Conservation (phyloP, 306 rosid genomes). For the Castanea mollissima region DNA sequence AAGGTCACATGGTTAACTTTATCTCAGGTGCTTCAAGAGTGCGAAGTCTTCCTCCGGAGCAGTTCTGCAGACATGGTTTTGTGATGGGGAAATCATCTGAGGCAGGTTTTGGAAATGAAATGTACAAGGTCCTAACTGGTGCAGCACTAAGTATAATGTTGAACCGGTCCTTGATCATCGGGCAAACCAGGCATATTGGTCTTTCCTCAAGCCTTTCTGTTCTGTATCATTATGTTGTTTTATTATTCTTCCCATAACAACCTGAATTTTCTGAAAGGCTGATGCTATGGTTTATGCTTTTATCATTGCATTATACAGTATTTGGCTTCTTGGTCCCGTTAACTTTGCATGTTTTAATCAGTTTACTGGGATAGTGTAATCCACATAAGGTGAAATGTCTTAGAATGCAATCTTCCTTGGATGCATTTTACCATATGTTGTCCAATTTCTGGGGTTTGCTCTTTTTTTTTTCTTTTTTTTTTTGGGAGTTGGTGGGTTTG, state of each 20-base stretch:
- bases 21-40: slow-evolving; percentile 82
- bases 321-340: not conserved
- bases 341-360: not conserved
- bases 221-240: slow-evolving; percentile 12
- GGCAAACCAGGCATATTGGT: slow-evolving; percentile 99
- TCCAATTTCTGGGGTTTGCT: not conserved
- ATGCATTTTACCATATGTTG: not conserved
- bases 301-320: not conserved
- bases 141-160: slow-evolving; percentile 90
- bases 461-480: not conserved
- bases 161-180: slow-evolving; percentile 95
- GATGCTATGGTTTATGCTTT: not conserved
- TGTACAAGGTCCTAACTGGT: slow-evolving; percentile 87
- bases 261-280: not conserved
- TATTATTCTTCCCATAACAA: not conserved
- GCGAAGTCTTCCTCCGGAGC: slow-evolving; percentile 63
- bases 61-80: slow-evolving; percentile 87
- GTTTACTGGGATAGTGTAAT: not conserved
- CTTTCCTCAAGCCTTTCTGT: slow-evolving; percentile 83
- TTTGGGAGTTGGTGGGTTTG: too few relatives aligned
- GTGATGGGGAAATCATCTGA: slow-evolving; percentile 88
- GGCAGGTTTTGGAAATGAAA: slow-evolving; percentile 98
- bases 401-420: not conserved
- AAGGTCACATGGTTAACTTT: slow-evolving; percentile 16
- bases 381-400: not conserved